Percentiles rank a stretch among this genome's conserved stretches.
Conservation (phyloP, 257 asterid genomes). For the Przewalskia tangutica region DNA sequence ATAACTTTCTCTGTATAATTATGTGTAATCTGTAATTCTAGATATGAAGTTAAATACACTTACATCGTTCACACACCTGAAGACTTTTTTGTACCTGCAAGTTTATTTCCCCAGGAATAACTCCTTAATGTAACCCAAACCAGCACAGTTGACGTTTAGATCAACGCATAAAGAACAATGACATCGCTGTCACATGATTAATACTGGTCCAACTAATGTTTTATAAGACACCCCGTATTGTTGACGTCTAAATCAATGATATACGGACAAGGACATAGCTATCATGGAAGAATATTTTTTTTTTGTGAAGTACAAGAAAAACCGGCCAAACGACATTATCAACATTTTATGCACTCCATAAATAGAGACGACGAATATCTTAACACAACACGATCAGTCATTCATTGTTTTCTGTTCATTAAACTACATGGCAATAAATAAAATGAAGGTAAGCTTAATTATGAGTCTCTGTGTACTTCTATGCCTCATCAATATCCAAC, state of each 20-base stretch:
- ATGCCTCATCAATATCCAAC: constrained; percentile 16
- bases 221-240: not conserved
- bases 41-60: too few species aligned
- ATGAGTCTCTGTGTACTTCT: constrained; percentile 7
- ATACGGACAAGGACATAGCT: not conserved
- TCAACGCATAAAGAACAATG: not conserved
- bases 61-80: too few species aligned
- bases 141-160: not conserved
- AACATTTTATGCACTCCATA: not conserved
- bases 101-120: not conserved
- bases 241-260: not conserved
- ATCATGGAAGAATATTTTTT: not conserved
- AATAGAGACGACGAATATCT: not conserved
- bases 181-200: not conserved
- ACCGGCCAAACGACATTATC: not conserved
- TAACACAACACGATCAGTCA: not conserved
- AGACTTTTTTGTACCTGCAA: not conserved
- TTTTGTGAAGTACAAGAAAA: not conserved
- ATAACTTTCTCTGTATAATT: too few species aligned
- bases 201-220: not conserved
- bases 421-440: not conserved
- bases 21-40: too few species aligned
- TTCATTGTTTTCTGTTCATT: not conserved
- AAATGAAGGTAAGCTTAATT: constrained; percentile 20
- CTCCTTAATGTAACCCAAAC: not conserved